Conservation (phyloP, 2,329 filamentous ascomycete species). For the Neofusicoccum laricinum region DNA sequence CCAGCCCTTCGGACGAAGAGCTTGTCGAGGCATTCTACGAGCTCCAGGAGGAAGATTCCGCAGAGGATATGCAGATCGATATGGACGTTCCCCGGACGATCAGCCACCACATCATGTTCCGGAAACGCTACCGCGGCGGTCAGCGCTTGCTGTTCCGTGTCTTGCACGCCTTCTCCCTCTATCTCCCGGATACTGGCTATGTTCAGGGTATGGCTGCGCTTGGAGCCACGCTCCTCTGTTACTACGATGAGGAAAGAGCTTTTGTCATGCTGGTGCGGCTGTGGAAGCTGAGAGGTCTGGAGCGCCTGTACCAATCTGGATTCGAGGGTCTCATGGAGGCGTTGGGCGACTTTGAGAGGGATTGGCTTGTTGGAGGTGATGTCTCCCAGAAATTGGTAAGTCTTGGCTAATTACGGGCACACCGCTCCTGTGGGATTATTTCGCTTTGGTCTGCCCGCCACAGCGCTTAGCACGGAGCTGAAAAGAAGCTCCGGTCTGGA, state of each 20-base stretch:
- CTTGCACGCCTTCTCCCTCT: slow-evolving; percentile 84
- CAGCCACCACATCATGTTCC: slow-evolving; percentile 95
- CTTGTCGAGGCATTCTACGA: slow-evolving; percentile 70
- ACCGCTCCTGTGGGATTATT: not conserved
- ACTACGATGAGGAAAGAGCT: slow-evolving; percentile 90
- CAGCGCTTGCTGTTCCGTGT: slow-evolving; percentile 91
- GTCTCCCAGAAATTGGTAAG: slow-evolving; percentile 78
- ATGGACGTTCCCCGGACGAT: slow-evolving; percentile 95
- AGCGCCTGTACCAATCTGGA: slow-evolving; percentile 76
- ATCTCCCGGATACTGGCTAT: slow-evolving; percentile 88
- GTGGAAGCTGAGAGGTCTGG: slow-evolving; percentile 84
- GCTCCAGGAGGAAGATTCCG: slow-evolving; percentile 69
- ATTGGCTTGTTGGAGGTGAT: slow-evolving; percentile 76
- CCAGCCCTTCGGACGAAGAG: slow-evolving; percentile 57
- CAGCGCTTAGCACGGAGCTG: not conserved
- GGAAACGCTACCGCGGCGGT: slow-evolving; percentile 80
- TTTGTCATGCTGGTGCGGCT: slow-evolving; percentile 97
- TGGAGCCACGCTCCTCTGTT: slow-evolving; percentile 88
- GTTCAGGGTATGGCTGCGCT: slow-evolving; percentile 97
- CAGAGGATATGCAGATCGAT: slow-evolving; percentile 95
- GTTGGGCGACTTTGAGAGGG: slow-evolving; percentile 76
- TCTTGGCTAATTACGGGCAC: slow-evolving; percentile 21
- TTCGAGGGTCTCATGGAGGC: slow-evolving; percentile 86
- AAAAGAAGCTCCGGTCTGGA: not conserved
- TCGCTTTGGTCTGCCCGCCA: not conserved